Conservation (phyloP, 2,329 filamentous ascomycete species). For the Onygenales sp. region DNA sequence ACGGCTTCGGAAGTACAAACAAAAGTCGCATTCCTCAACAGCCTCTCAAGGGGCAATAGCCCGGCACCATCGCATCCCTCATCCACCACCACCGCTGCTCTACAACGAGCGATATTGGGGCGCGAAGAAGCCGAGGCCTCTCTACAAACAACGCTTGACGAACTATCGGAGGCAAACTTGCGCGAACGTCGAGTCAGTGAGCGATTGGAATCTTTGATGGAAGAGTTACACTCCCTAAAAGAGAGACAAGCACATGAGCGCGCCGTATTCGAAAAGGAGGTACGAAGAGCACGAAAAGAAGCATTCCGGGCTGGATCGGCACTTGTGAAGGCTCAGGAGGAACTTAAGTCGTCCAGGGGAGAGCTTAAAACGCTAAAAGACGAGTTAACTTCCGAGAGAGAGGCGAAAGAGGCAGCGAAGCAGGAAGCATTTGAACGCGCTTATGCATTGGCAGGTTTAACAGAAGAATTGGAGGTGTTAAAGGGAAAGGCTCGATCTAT, state of each 20-base stretch:
- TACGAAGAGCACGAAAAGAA: slow-evolving; percentile 46
- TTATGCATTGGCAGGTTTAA: slow-evolving; percentile 35
- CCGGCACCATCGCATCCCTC: slow-evolving; percentile 21
- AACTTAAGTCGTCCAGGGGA: slow-evolving; percentile 31
- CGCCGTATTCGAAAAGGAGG: slow-evolving; percentile 47
- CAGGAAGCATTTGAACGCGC: slow-evolving; percentile 40
- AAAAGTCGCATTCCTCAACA: slow-evolving; percentile 41
- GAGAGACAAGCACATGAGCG: slow-evolving; percentile 40
- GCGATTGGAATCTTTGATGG: slow-evolving; percentile 37
- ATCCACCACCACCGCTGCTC: slow-evolving; percentile 33
- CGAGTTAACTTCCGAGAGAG: slow-evolving; percentile 42
- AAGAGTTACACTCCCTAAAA: slow-evolving; percentile 43
- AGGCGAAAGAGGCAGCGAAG: slow-evolving; percentile 35
- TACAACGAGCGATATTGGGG: slow-evolving; percentile 35
- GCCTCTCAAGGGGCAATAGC: slow-evolving; percentile 19
- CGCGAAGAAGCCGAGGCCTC: slow-evolving; percentile 38
- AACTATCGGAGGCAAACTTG: slow-evolving; percentile 33
- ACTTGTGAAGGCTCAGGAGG: slow-evolving; percentile 46
- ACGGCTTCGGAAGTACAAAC: slow-evolving; percentile 36
- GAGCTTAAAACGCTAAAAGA: slow-evolving; percentile 43
- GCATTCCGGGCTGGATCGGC: slow-evolving; percentile 48
- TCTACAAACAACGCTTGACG: slow-evolving; percentile 22
- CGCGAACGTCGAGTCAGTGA: slow-evolving; percentile 37
- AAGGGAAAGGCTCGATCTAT: slow-evolving; percentile 32
- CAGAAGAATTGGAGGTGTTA: slow-evolving; percentile 34